Evolutionary conservation across 164 flowering plant species (phyloP).

Genomic region (Malania oleifera): DNA sequence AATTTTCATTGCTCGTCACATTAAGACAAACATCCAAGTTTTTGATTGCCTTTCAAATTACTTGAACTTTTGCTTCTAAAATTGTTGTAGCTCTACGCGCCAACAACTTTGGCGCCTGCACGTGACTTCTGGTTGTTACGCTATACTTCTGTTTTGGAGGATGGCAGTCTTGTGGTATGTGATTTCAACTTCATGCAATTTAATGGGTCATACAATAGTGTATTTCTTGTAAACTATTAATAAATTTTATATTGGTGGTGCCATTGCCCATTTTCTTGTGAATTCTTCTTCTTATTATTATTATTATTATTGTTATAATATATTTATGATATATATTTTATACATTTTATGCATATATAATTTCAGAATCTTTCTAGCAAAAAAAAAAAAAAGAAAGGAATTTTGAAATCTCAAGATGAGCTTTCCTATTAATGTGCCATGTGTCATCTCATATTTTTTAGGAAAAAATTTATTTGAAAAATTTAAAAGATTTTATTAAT

Average conservation of each 20-base stretch:
- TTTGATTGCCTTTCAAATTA: neutral
- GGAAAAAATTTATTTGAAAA: too few species aligned
- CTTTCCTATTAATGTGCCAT: too few species aligned
- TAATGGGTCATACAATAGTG: neutral
- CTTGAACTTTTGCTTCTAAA: neutral
- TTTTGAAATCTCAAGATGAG: too few species aligned
- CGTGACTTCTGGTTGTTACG: conserved; percentile 96
- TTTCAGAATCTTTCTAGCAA: too few species aligned
- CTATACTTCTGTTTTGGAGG: conserved; percentile 84
- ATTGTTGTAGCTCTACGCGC: conserved; percentile 85
- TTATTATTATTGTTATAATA: too few species aligned
- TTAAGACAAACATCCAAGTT: neutral
- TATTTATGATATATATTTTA: too few species aligned
- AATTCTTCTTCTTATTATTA: too few species aligned
- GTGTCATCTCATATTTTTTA: too few species aligned
- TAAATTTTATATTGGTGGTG: neutral
- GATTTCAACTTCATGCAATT: neutral
- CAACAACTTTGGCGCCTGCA: conserved; percentile 94
- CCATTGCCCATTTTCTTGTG: neutral
- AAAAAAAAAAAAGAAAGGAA: too few species aligned
- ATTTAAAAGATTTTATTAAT: too few species aligned
- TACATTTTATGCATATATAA: too few species aligned
- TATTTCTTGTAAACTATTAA: neutral
- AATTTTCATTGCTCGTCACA: neutral
- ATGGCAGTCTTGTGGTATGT: conserved; percentile 98